Percentiles rank a stretch among this genome's conserved stretches.
These are phyloP conservation scores for Ophiostoma perfectum DNA, from an alignment of 2,329 filamentous ascomycete species.

Conservation along the genomic window DNA sequence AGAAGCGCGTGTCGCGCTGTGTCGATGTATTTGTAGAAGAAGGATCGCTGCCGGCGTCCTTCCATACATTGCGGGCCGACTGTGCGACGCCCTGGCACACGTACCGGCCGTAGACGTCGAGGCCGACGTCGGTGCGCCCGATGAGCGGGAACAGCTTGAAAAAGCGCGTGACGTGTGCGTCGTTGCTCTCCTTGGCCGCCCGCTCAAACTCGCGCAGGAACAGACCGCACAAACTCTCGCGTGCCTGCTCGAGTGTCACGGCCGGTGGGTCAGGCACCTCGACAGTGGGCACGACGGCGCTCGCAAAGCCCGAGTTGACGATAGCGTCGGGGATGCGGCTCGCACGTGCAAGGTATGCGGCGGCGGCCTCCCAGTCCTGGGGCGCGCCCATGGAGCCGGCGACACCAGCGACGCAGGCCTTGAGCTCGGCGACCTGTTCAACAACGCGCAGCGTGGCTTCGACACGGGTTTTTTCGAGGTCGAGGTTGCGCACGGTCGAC, in stretches of 20 bases:
- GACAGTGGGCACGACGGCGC: constrained; percentile 87
- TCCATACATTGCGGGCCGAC: constrained; percentile 73
- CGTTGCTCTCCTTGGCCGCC: constrained; percentile 80
- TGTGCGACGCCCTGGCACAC: constrained; percentile 92
- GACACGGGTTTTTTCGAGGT: constrained; percentile 85
- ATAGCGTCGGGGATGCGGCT: constrained; percentile 75
- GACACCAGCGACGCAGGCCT: constrained; percentile 91
- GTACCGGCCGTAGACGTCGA: constrained; percentile 93
- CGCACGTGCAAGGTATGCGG: constrained; percentile 79
- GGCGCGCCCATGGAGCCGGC: constrained; percentile 95
- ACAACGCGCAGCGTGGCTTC: constrained; percentile 87
- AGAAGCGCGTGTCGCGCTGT: constrained; percentile 74
- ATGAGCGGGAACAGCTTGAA: constrained; percentile 98
- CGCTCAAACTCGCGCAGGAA: constrained; percentile 95
- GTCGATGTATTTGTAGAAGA: not conserved
- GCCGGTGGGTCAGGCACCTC: constrained; percentile 90
- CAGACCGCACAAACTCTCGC: constrained; percentile 81
- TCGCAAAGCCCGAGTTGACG: constrained; percentile 77
- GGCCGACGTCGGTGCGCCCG: constrained; percentile 75
- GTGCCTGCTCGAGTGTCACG: constrained; percentile 78
- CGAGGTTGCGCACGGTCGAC: constrained; percentile 77
- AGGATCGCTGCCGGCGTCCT: constrained; percentile 40
- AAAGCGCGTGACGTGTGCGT: constrained; percentile 84
- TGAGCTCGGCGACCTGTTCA: constrained; percentile 93
- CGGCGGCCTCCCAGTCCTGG: constrained; percentile 97